Conservation (phyloP, 768 basidiomycete genomes). For the Hortiboletus campestris region DNA sequence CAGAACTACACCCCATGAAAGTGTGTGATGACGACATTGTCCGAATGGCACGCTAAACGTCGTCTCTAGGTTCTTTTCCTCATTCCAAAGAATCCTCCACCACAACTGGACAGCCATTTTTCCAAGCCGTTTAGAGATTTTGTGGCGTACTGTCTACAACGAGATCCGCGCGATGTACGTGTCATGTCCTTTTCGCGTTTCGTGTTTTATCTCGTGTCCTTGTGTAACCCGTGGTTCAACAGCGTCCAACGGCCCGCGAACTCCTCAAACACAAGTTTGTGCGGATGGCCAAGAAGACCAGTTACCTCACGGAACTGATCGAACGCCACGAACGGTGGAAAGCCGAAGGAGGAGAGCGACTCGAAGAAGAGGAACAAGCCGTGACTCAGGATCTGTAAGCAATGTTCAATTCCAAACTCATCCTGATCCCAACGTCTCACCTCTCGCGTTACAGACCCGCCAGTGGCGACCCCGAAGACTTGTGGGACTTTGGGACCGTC, state of each 20-base stretch:
- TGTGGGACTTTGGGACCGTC: slow-evolving; percentile 98
- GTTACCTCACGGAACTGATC: slow-evolving; percentile 91
- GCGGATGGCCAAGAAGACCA: slow-evolving; percentile 91
- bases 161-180: slow-evolving; percentile 88
- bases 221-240: slow-evolving; percentile 20
- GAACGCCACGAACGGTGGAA: slow-evolving; percentile 94
- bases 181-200: neutral
- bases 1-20: slow-evolving; percentile 99
- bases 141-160: slow-evolving; percentile 86
- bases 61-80: slow-evolving; percentile 82
- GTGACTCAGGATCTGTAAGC: slow-evolving; percentile 63
- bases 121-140: slow-evolving; percentile 94
- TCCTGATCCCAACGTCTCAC: neutral
- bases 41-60: neutral
- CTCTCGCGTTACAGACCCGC: slow-evolving; percentile 39
- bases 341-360: slow-evolving; percentile 78
- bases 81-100: slow-evolving; percentile 97
- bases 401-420: neutral
- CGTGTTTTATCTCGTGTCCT: slow-evolving; percentile 1
- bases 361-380: slow-evolving; percentile 68
- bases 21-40: slow-evolving; percentile 39
- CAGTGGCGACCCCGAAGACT: slow-evolving; percentile 67
- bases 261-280: slow-evolving; percentile 96
- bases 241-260: slow-evolving; percentile 95
- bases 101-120: slow-evolving; percentile 85